These are phyloP conservation scores for Curvularia sp. DNA, from an alignment of 2,329 filamentous ascomycete species.

Conservation along the genomic window DNA sequence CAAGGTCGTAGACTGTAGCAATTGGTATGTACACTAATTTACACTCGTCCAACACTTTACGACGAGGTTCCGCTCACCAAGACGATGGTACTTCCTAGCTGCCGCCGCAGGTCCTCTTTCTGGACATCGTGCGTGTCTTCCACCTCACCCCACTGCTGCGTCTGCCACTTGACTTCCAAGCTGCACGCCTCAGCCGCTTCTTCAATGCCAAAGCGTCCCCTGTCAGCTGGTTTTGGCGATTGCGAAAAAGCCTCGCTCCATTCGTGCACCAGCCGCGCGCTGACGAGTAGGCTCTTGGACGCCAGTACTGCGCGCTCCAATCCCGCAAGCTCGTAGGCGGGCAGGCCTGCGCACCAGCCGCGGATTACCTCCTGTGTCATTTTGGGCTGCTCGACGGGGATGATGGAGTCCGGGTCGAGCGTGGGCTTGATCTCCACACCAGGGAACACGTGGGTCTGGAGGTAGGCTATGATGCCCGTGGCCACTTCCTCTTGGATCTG, in stretches of 20 bases:
- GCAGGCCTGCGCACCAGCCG: slow-evolving; percentile 76
- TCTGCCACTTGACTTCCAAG: slow-evolving; percentile 91
- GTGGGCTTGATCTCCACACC: slow-evolving; percentile 80
- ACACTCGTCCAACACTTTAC: slow-evolving; percentile 3
- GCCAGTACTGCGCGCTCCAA: slow-evolving; percentile 84
- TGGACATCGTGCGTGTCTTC: slow-evolving; percentile 98
- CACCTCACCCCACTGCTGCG: slow-evolving; percentile 89
- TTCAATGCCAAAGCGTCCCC: slow-evolving; percentile 74
- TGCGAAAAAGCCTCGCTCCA: slow-evolving; percentile 79
- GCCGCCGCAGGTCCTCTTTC: slow-evolving; percentile 84
- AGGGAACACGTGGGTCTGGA: slow-evolving; percentile 80
- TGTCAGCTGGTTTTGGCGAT: slow-evolving; percentile 53
- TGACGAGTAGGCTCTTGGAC: slow-evolving; percentile 84
- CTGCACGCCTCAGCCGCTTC: slow-evolving; percentile 80
- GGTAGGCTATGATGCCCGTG: slow-evolving; percentile 72
- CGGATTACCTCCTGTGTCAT: slow-evolving; percentile 78
- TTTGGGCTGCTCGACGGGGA: slow-evolving; percentile 75
- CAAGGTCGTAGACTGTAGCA: neutral
- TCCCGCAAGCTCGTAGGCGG: slow-evolving; percentile 82
- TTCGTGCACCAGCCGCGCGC: slow-evolving; percentile 77
- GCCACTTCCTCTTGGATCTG: slow-evolving; percentile 75
- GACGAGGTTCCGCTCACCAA: slow-evolving; percentile 64
- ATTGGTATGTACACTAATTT: slow-evolving; percentile 1
- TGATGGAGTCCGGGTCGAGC: slow-evolving; percentile 78
- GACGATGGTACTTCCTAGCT: slow-evolving; percentile 85